Base-by-base conservation (phyloP, 106 monocot genomes). In the Posidonia australis region DNA sequence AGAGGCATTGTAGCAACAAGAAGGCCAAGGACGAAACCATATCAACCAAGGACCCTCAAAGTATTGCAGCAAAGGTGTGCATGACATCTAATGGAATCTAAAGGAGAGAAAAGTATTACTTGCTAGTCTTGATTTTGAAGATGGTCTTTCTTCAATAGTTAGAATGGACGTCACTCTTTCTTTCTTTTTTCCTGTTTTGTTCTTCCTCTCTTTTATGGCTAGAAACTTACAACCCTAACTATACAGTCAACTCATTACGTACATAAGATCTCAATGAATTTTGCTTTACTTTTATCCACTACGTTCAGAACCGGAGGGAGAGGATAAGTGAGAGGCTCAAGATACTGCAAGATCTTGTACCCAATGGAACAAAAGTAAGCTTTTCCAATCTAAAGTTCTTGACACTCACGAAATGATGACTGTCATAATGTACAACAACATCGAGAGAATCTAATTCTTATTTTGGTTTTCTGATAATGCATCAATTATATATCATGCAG, bases 291-390 rank as follows among this genome's bases (percentile, higher is more conserved):
- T 64, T 3, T 45, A 9, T 47, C 24, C 25, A 24, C n/a, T 24
- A 9, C 22, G 27, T 60, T 62, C 42, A 90, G 93, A 85, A 83
- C 25, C 83, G 94, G 42, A 79, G 94, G 66, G 94, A 94, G 49
- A 70, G 84, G 56, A 90, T 90, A 44, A 90, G 84, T 42, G 94
- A 94, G 42, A 56, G 83, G 65, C 86, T 94, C 49, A 90, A 90
- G 63, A 16, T 89, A 58, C 76, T 94, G n/a, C 94, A 94, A 65
- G 94, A 86, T 18, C 86, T 94, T 11, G 84, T 94, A 4, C 94
- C 94, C 1, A 94, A 90, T 71, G 94, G 94, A 47, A 82, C 83
- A 58, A 94, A 94, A 86, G 94, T 86, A n/a, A 3, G 24, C 27
- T 9, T 21, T n/a, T 20, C 3, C n/a, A 24, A 14, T 55, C 10